Evolutionary conservation across 1,139 yeast genomes (phyloP).

Genomic region (Yamadazyma blattariae): DNA sequence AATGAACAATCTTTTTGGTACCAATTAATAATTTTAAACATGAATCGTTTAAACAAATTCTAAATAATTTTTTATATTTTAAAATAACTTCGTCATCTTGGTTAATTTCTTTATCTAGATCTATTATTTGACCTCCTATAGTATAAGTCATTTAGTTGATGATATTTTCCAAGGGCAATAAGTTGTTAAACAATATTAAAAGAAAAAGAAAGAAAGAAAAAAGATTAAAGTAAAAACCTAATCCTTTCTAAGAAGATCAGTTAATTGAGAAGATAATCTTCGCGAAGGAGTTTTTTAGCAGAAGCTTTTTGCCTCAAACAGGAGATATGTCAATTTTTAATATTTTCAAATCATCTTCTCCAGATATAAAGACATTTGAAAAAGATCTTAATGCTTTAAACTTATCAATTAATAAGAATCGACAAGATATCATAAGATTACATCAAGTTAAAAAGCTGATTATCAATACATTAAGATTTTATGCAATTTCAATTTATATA

Average conservation of each 20-base stretch:
- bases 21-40: conserved; percentile 25
- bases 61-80: conserved; percentile 29
- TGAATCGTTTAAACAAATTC: conserved; percentile 33
- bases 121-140: conserved; percentile 28
- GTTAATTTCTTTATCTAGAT: conserved; percentile 19
- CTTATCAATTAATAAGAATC: conserved; percentile 23
- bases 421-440: conserved; percentile 18
- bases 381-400: conserved; percentile 45
- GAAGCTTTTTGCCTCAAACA: too few relatives aligned
- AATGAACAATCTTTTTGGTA: conserved; percentile 33
- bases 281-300: too few relatives aligned
- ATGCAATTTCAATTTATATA: conserved; percentile 31
- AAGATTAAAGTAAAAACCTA: too few relatives aligned
- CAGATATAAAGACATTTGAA: conserved; percentile 52
- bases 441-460: conserved; percentile 11
- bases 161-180: too few relatives aligned
- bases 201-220: not conserved
- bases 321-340: conserved; percentile 32
- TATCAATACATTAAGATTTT: conserved; percentile 17
- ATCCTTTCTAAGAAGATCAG: too few relatives aligned
- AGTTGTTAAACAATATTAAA: not conserved
- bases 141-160: conserved; percentile 28
- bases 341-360: conserved; percentile 33
- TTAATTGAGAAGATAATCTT: too few relatives aligned
- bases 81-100: conserved; percentile 25